Percentiles rank a stretch among this genome's conserved stretches.
These are phyloP conservation scores for Leccinum obscurum DNA, from an alignment of 768 basidiomycete genomes.

Conservation along the genomic window DNA sequence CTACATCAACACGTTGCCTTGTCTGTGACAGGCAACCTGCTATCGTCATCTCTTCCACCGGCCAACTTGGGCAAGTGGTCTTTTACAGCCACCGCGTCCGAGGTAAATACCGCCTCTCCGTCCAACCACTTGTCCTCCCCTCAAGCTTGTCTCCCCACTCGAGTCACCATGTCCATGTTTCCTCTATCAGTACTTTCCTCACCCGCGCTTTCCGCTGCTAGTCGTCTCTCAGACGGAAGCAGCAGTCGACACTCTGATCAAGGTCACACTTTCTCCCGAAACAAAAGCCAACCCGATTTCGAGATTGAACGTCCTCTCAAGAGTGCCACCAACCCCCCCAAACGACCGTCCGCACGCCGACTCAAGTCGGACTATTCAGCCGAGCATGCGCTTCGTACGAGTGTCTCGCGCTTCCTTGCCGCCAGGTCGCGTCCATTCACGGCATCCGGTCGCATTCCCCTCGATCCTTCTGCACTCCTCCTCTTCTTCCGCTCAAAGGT, in stretches of 20 bases:
- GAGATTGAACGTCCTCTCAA: slow-evolving; percentile 61
- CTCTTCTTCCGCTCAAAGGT: slow-evolving; percentile 83
- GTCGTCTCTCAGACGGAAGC: slow-evolving; percentile 42
- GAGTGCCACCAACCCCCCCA: slow-evolving; percentile 31
- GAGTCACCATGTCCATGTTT: slow-evolving; percentile 21
- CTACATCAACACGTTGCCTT: slow-evolving; percentile 36
- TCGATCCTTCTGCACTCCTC: slow-evolving; percentile 65
- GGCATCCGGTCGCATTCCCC: slow-evolving; percentile 65
- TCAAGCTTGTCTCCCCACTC: slow-evolving; percentile 14
- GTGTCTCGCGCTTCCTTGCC: slow-evolving; percentile 53
- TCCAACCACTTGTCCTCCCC: slow-evolving; percentile 12
- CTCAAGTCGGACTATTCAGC: slow-evolving; percentile 47
- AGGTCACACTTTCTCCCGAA: slow-evolving; percentile 38
- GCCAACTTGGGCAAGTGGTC: slow-evolving; percentile 34
- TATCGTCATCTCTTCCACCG: slow-evolving; percentile 28
- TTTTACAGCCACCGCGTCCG: slow-evolving; percentile 34
- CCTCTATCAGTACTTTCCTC: slow-evolving; percentile 33
- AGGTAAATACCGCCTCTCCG: slow-evolving; percentile 32
- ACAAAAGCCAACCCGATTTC: slow-evolving; percentile 53
- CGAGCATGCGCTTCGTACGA: slow-evolving; percentile 54
- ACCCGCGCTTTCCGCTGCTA: slow-evolving; percentile 34
- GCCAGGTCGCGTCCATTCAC: slow-evolving; percentile 65
- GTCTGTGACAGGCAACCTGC: slow-evolving; percentile 33
- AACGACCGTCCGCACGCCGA: slow-evolving; percentile 34
- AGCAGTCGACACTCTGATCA: slow-evolving; percentile 35